Base-by-base conservation (phyloP, 371 early-diverging fungal genomes). In the Mortierella polycephala region DNA sequence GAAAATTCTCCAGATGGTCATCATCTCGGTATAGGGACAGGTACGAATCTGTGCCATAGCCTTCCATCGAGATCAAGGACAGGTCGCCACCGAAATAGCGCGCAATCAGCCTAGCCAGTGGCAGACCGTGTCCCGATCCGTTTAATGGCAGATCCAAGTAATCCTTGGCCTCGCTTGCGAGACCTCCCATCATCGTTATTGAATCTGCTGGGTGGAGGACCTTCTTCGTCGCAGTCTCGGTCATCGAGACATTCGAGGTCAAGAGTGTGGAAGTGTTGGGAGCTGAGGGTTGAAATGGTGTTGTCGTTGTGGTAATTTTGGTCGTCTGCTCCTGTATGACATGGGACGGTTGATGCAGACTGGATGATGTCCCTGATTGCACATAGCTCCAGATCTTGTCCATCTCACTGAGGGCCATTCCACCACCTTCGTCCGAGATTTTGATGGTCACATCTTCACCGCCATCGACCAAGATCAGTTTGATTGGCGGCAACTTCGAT, bases 61-160 rank as follows among this genome's bases (percentile, higher is more conserved):
- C 92, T 46, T 94, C 92, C 81, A 90, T 89, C 0, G 90, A 89
- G 7, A 92, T 86, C 13, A 87, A 75, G 40, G 88, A 88, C 41
- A 94, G 73, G 51, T 93, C 92, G 39, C 94, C 94, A 44, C 93
- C 93, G 82, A 89, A 93, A 74, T 93, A 92, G 30, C 80, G 66
- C 40, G 57, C 82, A 53, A 70, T 82, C 60, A 71, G 37, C 14
- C 85, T 72, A 41, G 69, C 87, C 63, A 71, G 74, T 39, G 80
- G 85, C 66, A 81, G 75, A 14, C 82, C 88, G 42, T 75, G 87
- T 65, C 76, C 84, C 55, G 60, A 87, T 55, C 75, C 91, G 67
- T 60, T 88, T 81, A 83, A 70, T 21, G 80, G 88, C 74, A 75
- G 73, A 75, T 61, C 83, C 80, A 58, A 82, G 74, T 76, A 76